Evolutionary conservation across 2,329 filamentous ascomycete genomes (phyloP).

Genomic region (Zalaria obscura): DNA sequence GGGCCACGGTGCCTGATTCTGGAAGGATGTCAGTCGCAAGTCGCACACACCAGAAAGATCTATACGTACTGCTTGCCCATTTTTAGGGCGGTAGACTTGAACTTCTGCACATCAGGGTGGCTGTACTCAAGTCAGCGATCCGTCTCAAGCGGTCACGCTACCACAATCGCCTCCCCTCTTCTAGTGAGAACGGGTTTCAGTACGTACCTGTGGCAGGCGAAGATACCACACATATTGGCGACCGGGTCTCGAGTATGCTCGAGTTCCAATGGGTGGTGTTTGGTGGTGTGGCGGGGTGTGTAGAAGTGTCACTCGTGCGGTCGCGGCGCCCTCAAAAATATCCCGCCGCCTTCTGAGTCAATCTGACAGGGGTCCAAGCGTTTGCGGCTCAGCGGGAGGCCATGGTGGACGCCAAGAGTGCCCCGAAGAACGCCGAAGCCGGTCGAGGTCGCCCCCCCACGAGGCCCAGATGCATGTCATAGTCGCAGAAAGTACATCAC

Average conservation of each 20-base stretch:
- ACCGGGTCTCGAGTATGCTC: neutral
- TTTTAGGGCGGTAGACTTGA: constrained; percentile 87
- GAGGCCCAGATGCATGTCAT: no score
- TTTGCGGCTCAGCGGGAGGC: no score
- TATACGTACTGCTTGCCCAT: constrained; percentile 76
- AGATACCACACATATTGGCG: constrained; percentile 83
- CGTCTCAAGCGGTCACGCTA: no score
- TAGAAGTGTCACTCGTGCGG: neutral
- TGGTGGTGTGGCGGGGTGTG: neutral
- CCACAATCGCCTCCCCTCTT: no score
- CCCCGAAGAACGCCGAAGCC: no score
- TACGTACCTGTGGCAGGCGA: constrained; percentile 73
- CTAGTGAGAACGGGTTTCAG: constrained; percentile 6
- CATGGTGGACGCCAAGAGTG: no score
- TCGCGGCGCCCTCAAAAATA: no score
- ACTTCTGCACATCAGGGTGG: constrained; percentile 88
- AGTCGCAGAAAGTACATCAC: no score
- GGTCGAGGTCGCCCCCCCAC: no score
- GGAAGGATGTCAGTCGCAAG: constrained; percentile 4
- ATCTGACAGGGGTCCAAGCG: no score
- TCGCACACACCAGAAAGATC: constrained; percentile 11
- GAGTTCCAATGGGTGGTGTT: neutral
- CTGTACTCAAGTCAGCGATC: constrained; percentile 18
- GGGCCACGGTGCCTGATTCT: constrained; percentile 92
- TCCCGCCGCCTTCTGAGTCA: no score